Base-by-base conservation (phyloP, 1,139 yeast species). In the Magnusiomyces suaveolens region DNA sequence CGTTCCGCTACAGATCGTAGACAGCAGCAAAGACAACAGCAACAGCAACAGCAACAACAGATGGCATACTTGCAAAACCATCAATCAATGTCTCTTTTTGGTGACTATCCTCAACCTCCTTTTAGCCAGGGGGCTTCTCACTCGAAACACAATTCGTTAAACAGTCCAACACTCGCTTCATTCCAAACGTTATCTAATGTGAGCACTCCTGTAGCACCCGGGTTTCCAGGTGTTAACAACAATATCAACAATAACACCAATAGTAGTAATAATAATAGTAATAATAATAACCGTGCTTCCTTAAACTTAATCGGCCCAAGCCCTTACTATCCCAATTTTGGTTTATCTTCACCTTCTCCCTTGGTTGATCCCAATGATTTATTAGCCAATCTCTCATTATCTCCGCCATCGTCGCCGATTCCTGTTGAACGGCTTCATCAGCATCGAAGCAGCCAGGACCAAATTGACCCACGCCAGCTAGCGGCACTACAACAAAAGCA, bases 401-500 rank as follows among this genome's bases (percentile, higher is more conserved):
- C 51, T 29, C 46, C 53, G 2, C 54, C 56, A 26, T 51, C 49
- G 49, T 48, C 55, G 39, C 52, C 51, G 32, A 20, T 25, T 29
- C 47, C 54, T 38, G 10, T 25, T 43, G 38, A 21, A n/a, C 10
- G 43, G 38, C 41, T 16, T 38, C 25, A 32, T n/a, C 41, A 38
- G 20, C 41, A 47, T 6, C 23, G 20, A 18, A 10, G 16, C 3
- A 10, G 18, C 3, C 41, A 36, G 16, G 18, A 36, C 3, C 24
- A 46, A 20, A 44, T 49, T 2, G 62, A 59, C 33, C 55, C 63
- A 14, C 55, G 55, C 21, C 54, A 61, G 46, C 60, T 65, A 48
- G 67, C 70, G 0, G 72, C 71, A 36, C 56, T 74, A 46, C 67
- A 66, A 18, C 62, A 68, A 24, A 72, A 70, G 57, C 74, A 71